Percentiles rank a stretch among this genome's conserved stretches.
Conservation (phyloP, 768 basidiomycete species). For the Macrolepiota albuminosa region DNA sequence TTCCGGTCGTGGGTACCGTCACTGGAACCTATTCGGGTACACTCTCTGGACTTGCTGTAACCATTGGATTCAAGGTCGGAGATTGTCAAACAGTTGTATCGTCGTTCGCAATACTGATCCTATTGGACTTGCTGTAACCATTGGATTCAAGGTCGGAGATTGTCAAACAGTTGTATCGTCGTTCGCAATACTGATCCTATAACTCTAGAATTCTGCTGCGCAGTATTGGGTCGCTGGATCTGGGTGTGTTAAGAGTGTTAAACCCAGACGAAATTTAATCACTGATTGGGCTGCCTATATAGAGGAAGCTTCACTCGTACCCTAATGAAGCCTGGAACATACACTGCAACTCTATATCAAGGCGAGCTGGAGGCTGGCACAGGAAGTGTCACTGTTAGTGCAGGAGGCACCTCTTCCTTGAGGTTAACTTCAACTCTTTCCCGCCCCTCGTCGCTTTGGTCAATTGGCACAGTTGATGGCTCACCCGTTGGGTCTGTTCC, state of each 20-base stretch:
- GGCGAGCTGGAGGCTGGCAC: conserved; percentile 42
- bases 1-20: conserved; percentile 42
- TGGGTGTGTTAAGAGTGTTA: conserved; percentile 22
- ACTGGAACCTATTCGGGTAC: conserved; percentile 39
- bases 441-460: conserved; percentile 36
- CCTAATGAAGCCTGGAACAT: conserved; percentile 45
- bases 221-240: conserved; percentile 43
- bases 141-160: conserved; percentile 35
- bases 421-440: conserved; percentile 27
- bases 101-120: background rate
- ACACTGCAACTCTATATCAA: conserved; percentile 40
- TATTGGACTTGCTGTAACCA: conserved; percentile 25
- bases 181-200: background rate
- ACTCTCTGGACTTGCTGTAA: conserved; percentile 32
- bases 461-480: conserved; percentile 43
- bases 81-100: background rate
- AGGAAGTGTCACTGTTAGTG: conserved; percentile 34
- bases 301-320: conserved; percentile 39
- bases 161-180: background rate
- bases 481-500: conserved; percentile 33
- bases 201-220: conserved; percentile 32
- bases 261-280: background rate
- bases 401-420: conserved; percentile 32
- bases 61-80: conserved; percentile 37
- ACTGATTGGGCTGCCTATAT: conserved; percentile 1